A percentile compares a stretch with the other conserved stretches of the same genome.
Conservation (phyloP, 139 green algal species). For the Edaphochlamys debaryana region DNA sequence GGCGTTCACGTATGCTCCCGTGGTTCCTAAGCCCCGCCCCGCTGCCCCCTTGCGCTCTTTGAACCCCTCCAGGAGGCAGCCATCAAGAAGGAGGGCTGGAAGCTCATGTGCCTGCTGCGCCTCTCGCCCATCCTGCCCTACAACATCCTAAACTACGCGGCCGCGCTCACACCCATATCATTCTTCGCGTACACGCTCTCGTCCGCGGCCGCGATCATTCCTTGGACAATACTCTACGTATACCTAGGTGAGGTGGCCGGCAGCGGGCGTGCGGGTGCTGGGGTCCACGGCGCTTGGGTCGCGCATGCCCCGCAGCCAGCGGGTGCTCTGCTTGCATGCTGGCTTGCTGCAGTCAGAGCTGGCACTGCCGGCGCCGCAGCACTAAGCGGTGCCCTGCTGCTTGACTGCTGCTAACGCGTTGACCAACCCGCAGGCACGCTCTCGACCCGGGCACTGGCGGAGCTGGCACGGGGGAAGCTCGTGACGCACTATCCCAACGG, state of each 20-base stretch:
- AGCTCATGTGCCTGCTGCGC: constrained; percentile 70
- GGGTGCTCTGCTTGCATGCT: no score
- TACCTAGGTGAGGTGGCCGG: constrained; percentile 74
- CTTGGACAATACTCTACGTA: constrained; percentile 72
- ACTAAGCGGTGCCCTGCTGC: no score
- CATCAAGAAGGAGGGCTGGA: constrained; percentile 66
- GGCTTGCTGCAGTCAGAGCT: no score
- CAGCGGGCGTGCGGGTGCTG: no score
- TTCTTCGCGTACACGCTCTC: constrained; percentile 59
- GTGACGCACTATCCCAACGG: constrained; percentile 15
- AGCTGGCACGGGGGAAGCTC: constrained; percentile 36
- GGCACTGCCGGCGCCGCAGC: no score
- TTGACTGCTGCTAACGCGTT: no score
- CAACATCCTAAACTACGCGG: constrained; percentile 75
- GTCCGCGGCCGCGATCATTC: constrained; percentile 60
- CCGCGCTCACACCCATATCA: constrained; percentile 64
- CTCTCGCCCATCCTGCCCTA: constrained; percentile 71
- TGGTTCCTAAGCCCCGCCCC: no score
- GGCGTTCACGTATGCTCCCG: no score
- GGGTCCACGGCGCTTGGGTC: no score
- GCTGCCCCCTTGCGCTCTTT: no score
- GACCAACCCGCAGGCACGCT: constrained; percentile 27
- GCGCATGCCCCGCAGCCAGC: no score
- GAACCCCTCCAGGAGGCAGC: constrained; percentile 54
- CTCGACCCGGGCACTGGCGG: constrained; percentile 23